Base-by-base conservation (phyloP, 768 basidiomycete genomes). In the Scleroderma bovista region DNA sequence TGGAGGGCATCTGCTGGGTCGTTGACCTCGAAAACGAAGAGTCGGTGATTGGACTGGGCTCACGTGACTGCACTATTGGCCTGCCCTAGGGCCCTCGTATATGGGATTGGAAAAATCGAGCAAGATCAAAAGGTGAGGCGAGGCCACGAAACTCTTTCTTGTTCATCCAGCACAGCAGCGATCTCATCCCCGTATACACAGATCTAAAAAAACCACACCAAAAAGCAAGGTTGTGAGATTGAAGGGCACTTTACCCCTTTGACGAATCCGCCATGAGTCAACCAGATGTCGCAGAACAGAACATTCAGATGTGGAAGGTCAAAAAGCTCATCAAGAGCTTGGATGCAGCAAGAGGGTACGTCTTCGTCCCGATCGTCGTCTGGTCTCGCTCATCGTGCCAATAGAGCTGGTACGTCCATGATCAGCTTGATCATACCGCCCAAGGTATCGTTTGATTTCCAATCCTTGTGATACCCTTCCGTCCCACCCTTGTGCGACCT, bases 241-340 rank as follows among this genome's bases (percentile, higher is more conserved):
- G 17, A 53, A 51, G 48, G 44, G 49, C 36, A 43, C 31, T 51
- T 15, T 15, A 44, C 48, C 40, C 38, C 51, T 47, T 51, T 31
- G 44, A 32, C 44, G 31, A n/a, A 61, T 51, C 69, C 76, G 84
- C 65, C 60, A 88, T 88, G 86, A 86, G 80, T 77, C 84, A 84
- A 22, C 39, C n/a, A 73, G 88, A 89, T 68, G 70, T 70, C 56
- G 91, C 91, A 67, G 92, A 94, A 74, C 89, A 93, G 74, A 94
- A 93, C 67, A 94, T 93, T 65, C 89, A 92, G 78, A 89, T 93
- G 84, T 88, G 90, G 94, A 93, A 96, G 75, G 86, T 95, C 72
- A 93, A 94, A 77, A 97, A 96, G 75, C 89, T 98, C 73, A 93
- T 99, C 76, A 93, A 93, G 80, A 93, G 90, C 72, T 83, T 98